These are phyloP conservation scores for Medicago lupulina DNA, from an alignment of 306 rosid species.

Conservation along the genomic window DNA sequence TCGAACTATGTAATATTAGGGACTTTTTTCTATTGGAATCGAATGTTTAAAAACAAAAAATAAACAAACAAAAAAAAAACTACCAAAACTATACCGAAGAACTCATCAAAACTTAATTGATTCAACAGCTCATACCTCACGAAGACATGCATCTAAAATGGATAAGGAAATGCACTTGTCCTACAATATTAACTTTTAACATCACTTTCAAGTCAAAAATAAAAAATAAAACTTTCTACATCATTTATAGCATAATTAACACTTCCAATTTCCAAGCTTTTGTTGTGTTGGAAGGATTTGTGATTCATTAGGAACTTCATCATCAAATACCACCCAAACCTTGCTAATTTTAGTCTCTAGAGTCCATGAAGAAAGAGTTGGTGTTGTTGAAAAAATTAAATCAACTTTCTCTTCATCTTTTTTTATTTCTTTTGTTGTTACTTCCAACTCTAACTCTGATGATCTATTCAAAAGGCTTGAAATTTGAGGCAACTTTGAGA, in stretches of 20 bases:
- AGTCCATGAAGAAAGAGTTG: conserved; percentile 53
- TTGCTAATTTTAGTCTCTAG: conserved; percentile 67
- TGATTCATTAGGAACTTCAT: conserved; percentile 51
- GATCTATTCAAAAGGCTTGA: not conserved
- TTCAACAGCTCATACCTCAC: conserved; percentile 34
- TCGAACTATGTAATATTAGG: not conserved
- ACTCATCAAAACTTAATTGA: conserved; percentile 40
- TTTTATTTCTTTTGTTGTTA: conserved; percentile 30
- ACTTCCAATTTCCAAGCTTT: conserved; percentile 37
- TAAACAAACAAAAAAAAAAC: not conserved
- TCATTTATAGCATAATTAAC: conserved; percentile 28
- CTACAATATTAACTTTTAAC: too few relatives aligned
- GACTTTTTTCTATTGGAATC: not conserved
- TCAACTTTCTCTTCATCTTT: conserved; percentile 50
- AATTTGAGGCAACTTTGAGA: conserved; percentile 26
- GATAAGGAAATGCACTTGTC: too few relatives aligned
- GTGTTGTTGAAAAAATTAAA: conserved; percentile 32
- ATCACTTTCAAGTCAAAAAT: too few relatives aligned
- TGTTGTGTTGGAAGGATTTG: conserved; percentile 40
- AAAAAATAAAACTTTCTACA: too few relatives aligned
- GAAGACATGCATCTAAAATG: conserved; percentile 21
- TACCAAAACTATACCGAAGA: conserved; percentile 33
- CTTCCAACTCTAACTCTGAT: conserved; percentile 42
- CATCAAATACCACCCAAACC: conserved; percentile 75
- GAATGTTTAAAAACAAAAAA: not conserved